Conservation (phyloP, 176 grass and related monocot genomes). For the Carex myosuroides region DNA sequence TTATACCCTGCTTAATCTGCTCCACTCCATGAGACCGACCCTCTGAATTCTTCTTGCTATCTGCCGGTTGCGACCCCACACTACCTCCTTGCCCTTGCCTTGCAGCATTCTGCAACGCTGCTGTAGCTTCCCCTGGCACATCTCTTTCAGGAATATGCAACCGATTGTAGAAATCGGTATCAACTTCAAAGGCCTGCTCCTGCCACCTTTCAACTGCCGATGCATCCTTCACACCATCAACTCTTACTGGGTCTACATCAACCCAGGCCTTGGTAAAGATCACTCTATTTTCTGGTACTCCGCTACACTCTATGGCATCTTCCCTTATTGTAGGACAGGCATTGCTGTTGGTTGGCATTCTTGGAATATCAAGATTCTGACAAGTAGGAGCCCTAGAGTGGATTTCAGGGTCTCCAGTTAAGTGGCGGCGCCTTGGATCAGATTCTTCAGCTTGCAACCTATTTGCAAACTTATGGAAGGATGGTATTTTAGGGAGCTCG, state of each 20-base stretch:
- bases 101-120: not conserved
- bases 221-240: conserved; percentile 82
- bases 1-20: conserved; percentile 77
- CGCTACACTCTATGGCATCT: conserved; percentile 50
- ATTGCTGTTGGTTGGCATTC: conserved; percentile 58
- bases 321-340: conserved; percentile 47
- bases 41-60: conserved; percentile 64
- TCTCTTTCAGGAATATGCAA: conserved; percentile 68
- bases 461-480: conserved; percentile 83
- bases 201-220: conserved; percentile 96
- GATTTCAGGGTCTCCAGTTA: conserved; percentile 65
- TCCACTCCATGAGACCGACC: conserved; percentile 52
- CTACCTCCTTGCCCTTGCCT: conserved; percentile 41
- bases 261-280: conserved; percentile 74
- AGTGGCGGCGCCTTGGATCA: conserved; percentile 53
- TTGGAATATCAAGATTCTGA: conserved; percentile 69
- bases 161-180: conserved; percentile 79
- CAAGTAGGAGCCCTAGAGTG: conserved; percentile 60
- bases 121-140: conserved; percentile 38
- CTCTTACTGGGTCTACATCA: conserved; percentile 68
- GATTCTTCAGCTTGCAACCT: conserved; percentile 68
- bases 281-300: conserved; percentile 44
- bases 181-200: conserved; percentile 84
- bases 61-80: conserved; percentile 54
- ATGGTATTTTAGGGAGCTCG: conserved; percentile 95